Percentiles rank a stretch among this genome's conserved stretches.
phyloP scores from a whole-genome alignment of 78 protist species.

The Speleostelium caveatum region DNA sequence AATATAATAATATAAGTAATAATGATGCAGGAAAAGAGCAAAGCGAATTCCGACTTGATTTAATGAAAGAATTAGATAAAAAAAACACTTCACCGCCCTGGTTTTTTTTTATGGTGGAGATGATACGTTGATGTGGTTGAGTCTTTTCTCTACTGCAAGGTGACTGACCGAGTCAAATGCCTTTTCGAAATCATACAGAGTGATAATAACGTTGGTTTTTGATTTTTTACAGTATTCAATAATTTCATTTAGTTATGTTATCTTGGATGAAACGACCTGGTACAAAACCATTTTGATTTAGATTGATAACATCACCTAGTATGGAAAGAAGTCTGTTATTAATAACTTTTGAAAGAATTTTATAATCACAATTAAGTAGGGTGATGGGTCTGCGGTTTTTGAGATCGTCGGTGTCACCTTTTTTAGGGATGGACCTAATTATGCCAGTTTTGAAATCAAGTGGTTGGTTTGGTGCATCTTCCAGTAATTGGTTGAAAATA shows the following conservation, averaged over 20 bases:
- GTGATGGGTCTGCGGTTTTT: constrained; percentile 7
- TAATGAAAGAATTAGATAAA: too few relatives aligned
- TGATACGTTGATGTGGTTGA: too few relatives aligned
- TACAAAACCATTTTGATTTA: constrained; percentile 23
- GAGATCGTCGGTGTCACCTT: background rate
- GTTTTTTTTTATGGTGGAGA: too few relatives aligned
- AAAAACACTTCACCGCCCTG: too few relatives aligned
- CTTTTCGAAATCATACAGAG: background rate
- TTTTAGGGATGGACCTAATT: background rate
- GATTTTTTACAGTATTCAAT: background rate
- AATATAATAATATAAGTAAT: too few relatives aligned
- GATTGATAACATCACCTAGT: background rate
- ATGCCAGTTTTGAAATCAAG: constrained; percentile 22
- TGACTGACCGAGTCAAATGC: constrained; percentile 8
- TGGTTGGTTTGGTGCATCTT: background rate
- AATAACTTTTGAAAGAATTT: constrained; percentile 6
- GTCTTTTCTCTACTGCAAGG: background rate
- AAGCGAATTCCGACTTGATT: too few relatives aligned
- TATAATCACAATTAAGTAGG: constrained; percentile 12
- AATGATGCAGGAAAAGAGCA: too few relatives aligned
- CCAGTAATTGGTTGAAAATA: background rate
- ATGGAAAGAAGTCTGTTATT: constrained; percentile 8
- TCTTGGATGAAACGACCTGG: constrained; percentile 11
- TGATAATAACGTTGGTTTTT: background rate
- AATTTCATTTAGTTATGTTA: too few relatives aligned